Conservation (phyloP, 2,329 filamentous ascomycete genomes). For the Stachybotrys elegans region DNA sequence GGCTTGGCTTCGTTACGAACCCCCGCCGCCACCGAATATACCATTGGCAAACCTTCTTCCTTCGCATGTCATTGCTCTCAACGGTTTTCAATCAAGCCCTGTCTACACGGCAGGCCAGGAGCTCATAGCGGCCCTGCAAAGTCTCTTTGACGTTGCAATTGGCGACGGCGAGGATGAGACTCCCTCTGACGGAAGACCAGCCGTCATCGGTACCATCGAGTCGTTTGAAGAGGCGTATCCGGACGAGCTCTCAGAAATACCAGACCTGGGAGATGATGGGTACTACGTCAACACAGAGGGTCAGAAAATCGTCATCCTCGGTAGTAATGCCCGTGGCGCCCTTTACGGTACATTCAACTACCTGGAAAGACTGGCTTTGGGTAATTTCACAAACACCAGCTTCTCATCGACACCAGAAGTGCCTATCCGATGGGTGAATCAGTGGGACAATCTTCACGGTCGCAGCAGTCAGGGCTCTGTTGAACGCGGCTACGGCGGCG, state of each 20-base stretch:
- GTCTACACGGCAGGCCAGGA: constrained; percentile 56
- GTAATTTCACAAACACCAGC: constrained; percentile 41
- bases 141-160: constrained; percentile 46
- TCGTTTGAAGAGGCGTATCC: constrained; percentile 26
- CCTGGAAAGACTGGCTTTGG: constrained; percentile 58
- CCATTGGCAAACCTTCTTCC: constrained; percentile 33
- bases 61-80: constrained; percentile 45
- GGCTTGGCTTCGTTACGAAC: constrained; percentile 61
- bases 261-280: constrained; percentile 49
- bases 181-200: constrained; percentile 3
- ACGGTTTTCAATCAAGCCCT: constrained; percentile 47
- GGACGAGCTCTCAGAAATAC: constrained; percentile 21
- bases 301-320: constrained; percentile 50
- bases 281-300: constrained; percentile 51
- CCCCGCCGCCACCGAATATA: constrained; percentile 21
- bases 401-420: constrained; percentile 52
- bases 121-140: constrained; percentile 49
- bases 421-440: constrained; percentile 64
- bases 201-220: constrained; percentile 16
- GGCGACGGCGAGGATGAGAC: background rate
- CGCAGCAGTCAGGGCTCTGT: constrained; percentile 44
- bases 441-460: constrained; percentile 65
- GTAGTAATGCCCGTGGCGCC: constrained; percentile 61
- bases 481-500: constrained; percentile 63
- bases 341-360: constrained; percentile 68